Base-by-base conservation (phyloP, 2,329 filamentous ascomycete genomes). In the Beauveria australis region DNA sequence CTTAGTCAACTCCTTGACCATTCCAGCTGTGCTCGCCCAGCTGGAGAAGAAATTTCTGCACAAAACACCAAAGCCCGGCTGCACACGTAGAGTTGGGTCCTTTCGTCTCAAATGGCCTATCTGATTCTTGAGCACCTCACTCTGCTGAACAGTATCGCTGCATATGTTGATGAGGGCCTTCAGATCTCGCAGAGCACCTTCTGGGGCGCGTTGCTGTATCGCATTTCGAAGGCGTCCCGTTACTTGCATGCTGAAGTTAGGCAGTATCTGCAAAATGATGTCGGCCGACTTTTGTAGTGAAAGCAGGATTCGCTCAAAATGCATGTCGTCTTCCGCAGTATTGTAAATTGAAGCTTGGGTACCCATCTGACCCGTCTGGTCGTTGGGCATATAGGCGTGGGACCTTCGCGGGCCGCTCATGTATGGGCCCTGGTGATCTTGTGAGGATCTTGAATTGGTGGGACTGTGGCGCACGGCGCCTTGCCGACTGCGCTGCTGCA, bases 21-120 rank as follows among this genome's bases (percentile, higher is more conserved):
- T 81, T 41, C 74, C 76, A 5, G 83, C 87, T 59, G 91, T 80
- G 63, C 88, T 83, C 58, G 81, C 80, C 84, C 88, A 92, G 8
- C 88, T 81, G 66, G 82, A 82, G 64, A 90, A 82, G 65, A 91
- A 91, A 66, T 80, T 81, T 74, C 88, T 91, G 76, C 89, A 94
- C 58, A 92, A 78, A 65, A 84, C 78, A 83, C 85, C 87, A 71
- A 87, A 88, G 18, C 76, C 74, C 3, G 77, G 71, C 67, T 87
- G 84, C 2, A 80, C 85, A 59, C 91, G 82, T 55, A 90, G 82
- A 12, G 85, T 87, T 8, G 90, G 89, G 67, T 96, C 92, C 70
- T 93, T 94, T 12, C 96, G 78, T 71, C 92, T 92, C 77, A 96
- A 90, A 52, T 82, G 81, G 3, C 87, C 90, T 12, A 97, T 76